These are phyloP conservation scores for Aspergillus melleus DNA, from an alignment of 2,329 filamentous ascomycete species.

Conservation along the genomic window DNA sequence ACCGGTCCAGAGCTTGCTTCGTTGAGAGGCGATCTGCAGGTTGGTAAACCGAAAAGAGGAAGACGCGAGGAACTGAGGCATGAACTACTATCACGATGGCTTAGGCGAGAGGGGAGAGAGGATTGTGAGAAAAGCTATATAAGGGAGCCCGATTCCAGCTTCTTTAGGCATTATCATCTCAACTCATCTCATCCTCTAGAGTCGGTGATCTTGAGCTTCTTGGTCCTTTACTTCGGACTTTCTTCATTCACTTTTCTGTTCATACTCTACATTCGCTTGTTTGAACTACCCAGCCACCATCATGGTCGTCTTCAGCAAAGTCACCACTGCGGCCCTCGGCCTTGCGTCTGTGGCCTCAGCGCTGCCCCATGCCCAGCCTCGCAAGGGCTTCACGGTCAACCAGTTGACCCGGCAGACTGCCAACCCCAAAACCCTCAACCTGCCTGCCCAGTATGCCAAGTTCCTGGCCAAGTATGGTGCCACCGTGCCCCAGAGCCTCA, in stretches of 20 bases:
- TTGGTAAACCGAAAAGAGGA: constrained; percentile 20
- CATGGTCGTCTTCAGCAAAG: constrained; percentile 38
- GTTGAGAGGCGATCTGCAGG: constrained; percentile 7
- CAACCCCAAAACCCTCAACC: constrained; percentile 25
- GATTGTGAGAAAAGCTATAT: constrained; percentile 23
- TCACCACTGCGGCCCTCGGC: constrained; percentile 27
- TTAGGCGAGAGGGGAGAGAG: not conserved
- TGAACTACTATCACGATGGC: not conserved
- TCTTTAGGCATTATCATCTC: constrained; percentile 6
- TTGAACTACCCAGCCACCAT: constrained; percentile 6
- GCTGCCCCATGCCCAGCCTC: constrained; percentile 25
- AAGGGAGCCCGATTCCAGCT: constrained; percentile 21
- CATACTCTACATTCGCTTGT: not conserved
- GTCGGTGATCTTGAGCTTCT: constrained; percentile 1
- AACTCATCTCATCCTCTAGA: constrained; percentile 15
- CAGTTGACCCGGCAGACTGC: constrained; percentile 25
- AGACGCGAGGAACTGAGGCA: not conserved
- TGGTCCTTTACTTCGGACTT: no score
- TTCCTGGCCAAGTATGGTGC: constrained; percentile 32
- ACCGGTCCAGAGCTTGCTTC: constrained; percentile 1
- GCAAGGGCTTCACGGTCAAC: constrained; percentile 33
- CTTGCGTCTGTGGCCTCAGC: constrained; percentile 31
- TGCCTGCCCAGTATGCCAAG: constrained; percentile 31
- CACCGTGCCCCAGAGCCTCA: constrained; percentile 29
- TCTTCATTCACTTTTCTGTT: constrained; percentile 12